These are phyloP conservation scores for Cruciata laevipes DNA, from an alignment of 257 asterid genomes.

Conservation along the genomic window DNA sequence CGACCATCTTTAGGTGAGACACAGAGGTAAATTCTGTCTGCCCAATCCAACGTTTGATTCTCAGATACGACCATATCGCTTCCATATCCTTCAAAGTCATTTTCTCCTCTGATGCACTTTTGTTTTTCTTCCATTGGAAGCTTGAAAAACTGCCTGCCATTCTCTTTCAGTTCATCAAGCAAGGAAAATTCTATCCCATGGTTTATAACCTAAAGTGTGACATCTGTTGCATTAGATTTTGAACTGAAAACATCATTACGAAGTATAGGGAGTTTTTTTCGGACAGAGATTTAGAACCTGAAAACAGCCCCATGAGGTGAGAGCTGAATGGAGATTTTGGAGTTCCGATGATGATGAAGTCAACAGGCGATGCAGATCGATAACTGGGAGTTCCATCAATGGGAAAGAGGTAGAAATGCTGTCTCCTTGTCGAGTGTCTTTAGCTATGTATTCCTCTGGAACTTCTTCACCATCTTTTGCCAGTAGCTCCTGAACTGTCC, in stretches of 20 bases:
- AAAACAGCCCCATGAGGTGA: constrained; percentile 52
- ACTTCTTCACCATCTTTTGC: constrained; percentile 28
- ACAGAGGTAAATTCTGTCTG: constrained; percentile 44
- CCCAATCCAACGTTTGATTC: constrained; percentile 67
- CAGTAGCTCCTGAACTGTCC: constrained; percentile 37
- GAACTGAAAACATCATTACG: not conserved
- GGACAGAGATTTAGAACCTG: constrained; percentile 36
- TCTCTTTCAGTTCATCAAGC: constrained; percentile 33
- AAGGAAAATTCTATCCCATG: constrained; percentile 43
- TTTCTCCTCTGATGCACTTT: constrained; percentile 26
- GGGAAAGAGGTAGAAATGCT: constrained; percentile 19
- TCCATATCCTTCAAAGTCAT: constrained; percentile 53
- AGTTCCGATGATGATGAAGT: constrained; percentile 32
- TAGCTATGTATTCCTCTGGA: constrained; percentile 37
- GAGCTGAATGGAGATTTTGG: constrained; percentile 41
- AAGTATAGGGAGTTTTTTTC: not conserved
- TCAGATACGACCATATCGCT: constrained; percentile 41
- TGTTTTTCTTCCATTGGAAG: constrained; percentile 53
- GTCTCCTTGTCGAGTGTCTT: constrained; percentile 25
- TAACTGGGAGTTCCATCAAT: constrained; percentile 30
- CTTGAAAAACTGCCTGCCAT: constrained; percentile 36
- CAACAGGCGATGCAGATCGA: constrained; percentile 30
- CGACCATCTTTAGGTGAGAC: constrained; percentile 37
- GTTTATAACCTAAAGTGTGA: constrained; percentile 34
- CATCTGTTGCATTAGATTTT: not conserved